These are phyloP conservation scores for Pythium coloratum DNA, from an alignment of 352 stramenopile genomes.

Conservation along the genomic window DNA sequence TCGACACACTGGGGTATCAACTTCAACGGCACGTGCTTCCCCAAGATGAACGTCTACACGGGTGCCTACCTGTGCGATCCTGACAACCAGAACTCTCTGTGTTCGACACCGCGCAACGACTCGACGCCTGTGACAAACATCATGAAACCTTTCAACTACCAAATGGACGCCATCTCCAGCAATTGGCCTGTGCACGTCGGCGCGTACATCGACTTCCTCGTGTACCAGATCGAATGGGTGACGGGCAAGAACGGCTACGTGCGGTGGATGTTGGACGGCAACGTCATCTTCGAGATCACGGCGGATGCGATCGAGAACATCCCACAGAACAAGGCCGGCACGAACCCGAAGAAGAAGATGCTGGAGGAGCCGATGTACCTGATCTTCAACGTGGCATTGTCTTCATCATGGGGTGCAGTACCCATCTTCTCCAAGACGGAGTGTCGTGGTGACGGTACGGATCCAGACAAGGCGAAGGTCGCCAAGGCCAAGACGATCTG, in stretches of 20 bases:
- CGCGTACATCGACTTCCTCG: conserved; percentile 80
- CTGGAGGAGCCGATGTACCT: conserved; percentile 91
- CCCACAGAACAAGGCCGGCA: conserved; percentile 41
- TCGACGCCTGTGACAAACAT: not conserved
- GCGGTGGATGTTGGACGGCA: conserved; percentile 69
- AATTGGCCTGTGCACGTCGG: conserved; percentile 78
- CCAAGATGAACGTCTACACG: conserved; percentile 49
- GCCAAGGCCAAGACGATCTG: conserved; percentile 30
- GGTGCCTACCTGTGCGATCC: conserved; percentile 49
- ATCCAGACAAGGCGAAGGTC: conserved; percentile 13
- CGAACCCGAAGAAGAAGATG: conserved; percentile 83
- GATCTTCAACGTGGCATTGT: conserved; percentile 91
- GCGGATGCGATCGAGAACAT: conserved; percentile 43
- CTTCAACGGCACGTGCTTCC: too few relatives aligned
- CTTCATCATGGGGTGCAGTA: conserved; percentile 65
- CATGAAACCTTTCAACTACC: conserved; percentile 41
- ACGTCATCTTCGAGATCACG: conserved; percentile 87
- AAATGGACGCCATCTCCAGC: conserved; percentile 91
- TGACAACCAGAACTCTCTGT: conserved; percentile 34
- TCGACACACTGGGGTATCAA: conserved; percentile 45
- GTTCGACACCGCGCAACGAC: not conserved
- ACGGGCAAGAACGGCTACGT: conserved; percentile 47
- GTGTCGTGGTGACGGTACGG: conserved; percentile 34
- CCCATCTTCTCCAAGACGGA: conserved; percentile 37
- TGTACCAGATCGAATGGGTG: conserved; percentile 57